A percentile compares a stretch with the other conserved stretches of the same genome.
Evolutionary conservation across 2,329 filamentous ascomycete genomes (phyloP).

Genomic region (Arthrobotrys musiformis): DNA sequence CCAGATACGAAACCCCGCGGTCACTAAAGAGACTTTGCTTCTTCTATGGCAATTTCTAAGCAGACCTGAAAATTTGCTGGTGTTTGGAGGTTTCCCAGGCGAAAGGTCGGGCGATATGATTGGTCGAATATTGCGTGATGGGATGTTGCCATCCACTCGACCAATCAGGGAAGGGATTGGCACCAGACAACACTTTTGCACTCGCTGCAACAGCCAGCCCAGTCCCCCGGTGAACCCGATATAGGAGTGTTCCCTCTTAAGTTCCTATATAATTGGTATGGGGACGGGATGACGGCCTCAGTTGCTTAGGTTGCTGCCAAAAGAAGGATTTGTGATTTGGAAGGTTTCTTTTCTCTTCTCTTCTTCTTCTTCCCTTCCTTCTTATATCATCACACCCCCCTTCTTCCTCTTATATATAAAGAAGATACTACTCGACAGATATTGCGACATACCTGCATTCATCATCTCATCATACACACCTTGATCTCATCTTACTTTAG

Average conservation of each 20-base stretch:
- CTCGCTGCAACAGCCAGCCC: slow-evolving; percentile 23
- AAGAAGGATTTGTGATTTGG: slow-evolving; percentile 17
- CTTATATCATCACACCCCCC: neutral
- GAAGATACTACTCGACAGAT: slow-evolving; percentile 10
- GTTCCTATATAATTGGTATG: slow-evolving; percentile 5
- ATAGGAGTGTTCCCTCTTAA: slow-evolving; percentile 19
- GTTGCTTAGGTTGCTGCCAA: slow-evolving; percentile 7
- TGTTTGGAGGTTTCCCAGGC: slow-evolving; percentile 10
- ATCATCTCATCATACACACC: slow-evolving; percentile 18
- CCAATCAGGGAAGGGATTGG: slow-evolving; percentile 37
- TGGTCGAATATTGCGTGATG: slow-evolving; percentile 54
- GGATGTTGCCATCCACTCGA: slow-evolving; percentile 41
- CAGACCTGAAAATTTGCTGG: slow-evolving; percentile 24
- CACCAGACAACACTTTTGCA: slow-evolving; percentile 42
- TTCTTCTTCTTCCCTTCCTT: neutral
- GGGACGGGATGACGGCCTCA: slow-evolving; percentile 13
- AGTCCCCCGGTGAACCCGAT: slow-evolving; percentile 15
- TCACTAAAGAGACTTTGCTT: neutral
- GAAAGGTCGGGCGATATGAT: slow-evolving; percentile 20
- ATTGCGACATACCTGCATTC: slow-evolving; percentile 50
- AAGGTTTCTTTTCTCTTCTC: slow-evolving; percentile 10
- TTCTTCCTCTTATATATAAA: neutral
- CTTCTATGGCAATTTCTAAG: slow-evolving; percentile 29
- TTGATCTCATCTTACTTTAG: slow-evolving; percentile 14
- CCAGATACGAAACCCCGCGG: slow-evolving; percentile 21